Evolutionary conservation across 768 basidiomycete genomes (phyloP).

Genomic region (Austroboletus festivus): DNA sequence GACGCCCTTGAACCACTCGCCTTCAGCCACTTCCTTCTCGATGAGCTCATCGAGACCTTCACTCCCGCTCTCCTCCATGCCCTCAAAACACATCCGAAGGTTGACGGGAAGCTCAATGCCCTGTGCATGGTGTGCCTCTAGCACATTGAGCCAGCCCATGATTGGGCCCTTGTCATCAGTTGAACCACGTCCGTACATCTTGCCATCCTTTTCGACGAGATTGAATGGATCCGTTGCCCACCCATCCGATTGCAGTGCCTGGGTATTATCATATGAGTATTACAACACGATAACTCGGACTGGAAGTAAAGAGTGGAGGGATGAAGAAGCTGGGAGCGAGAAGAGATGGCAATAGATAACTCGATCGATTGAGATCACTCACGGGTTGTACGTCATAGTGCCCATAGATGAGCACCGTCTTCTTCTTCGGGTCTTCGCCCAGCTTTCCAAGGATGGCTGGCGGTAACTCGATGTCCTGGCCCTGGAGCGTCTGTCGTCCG

Average conservation of each 20-base stretch:
- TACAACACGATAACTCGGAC: too few relatives aligned
- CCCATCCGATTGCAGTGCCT: slow-evolving; percentile 62
- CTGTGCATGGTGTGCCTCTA: slow-evolving; percentile 75
- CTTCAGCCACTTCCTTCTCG: slow-evolving; percentile 58
- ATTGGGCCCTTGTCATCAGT: slow-evolving; percentile 91
- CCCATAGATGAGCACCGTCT: slow-evolving; percentile 90
- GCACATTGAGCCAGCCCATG: slow-evolving; percentile 83
- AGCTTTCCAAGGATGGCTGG: slow-evolving; percentile 80
- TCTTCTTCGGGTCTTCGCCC: slow-evolving; percentile 85
- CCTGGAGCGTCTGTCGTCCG: slow-evolving; percentile 72
- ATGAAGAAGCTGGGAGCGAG: too few relatives aligned
- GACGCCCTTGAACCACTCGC: slow-evolving; percentile 79
- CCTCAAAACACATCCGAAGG: slow-evolving; percentile 89
- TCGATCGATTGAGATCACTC: slow-evolving; percentile 21
- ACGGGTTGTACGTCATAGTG: slow-evolving; percentile 97
- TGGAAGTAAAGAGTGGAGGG: background rate
- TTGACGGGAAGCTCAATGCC: slow-evolving; percentile 81
- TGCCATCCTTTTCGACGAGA: slow-evolving; percentile 52
- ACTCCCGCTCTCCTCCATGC: slow-evolving; percentile 95
- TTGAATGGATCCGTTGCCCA: slow-evolving; percentile 88
- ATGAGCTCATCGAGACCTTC: slow-evolving; percentile 91
- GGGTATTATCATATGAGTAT: too few relatives aligned
- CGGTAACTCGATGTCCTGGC: slow-evolving; percentile 69
- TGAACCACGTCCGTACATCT: slow-evolving; percentile 81
- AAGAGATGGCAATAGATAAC: too few relatives aligned